phyloP scores from a whole-genome alignment of 2,329 filamentous ascomycete genomes.

The Penicillium sp. region DNA sequence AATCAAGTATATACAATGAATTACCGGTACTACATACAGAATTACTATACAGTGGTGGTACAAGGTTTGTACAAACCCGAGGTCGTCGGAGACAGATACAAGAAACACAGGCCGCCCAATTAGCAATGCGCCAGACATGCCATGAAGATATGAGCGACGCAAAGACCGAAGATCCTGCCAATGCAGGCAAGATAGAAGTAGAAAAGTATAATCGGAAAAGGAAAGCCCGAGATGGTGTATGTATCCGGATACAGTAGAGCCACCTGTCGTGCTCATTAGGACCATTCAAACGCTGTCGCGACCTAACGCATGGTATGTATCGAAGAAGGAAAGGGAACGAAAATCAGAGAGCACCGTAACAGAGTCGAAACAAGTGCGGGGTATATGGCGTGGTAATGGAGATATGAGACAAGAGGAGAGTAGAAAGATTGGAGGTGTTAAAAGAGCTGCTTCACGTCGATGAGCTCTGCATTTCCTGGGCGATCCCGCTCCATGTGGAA shows the following conservation, averaged over 20 bases:
- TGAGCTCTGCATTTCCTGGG: conserved; percentile 29
- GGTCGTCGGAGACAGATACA: conserved; percentile 4
- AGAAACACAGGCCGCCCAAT: conserved; percentile 2
- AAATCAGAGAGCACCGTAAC: conserved; percentile 9
- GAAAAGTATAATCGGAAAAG: conserved; percentile 4
- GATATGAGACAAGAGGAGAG: conserved; percentile 4
- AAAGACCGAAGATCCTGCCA: neutral
- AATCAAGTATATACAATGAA: conserved; percentile 1
- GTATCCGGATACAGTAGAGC: neutral
- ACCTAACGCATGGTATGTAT: conserved; percentile 6
- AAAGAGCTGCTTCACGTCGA: conserved; percentile 35
- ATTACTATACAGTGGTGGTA: conserved; percentile 13
- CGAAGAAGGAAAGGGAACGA: conserved; percentile 5
- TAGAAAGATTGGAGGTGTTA: conserved; percentile 14
- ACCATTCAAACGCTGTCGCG: conserved; percentile 6
- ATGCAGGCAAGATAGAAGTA: neutral
- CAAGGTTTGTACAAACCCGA: conserved; percentile 10
- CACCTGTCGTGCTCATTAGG: conserved; percentile 9
- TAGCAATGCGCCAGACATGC: conserved; percentile 4
- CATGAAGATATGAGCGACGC: neutral
- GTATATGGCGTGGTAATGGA: conserved; percentile 20
- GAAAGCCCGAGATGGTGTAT: conserved; percentile 1
- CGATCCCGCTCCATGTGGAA: conserved; percentile 44
- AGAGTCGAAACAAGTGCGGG: conserved; percentile 16
- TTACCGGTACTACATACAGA: conserved; percentile 3